phyloP scores from a whole-genome alignment of 2,329 filamentous ascomycete genomes.

The Dryadomyces quercus-mongolicae region DNA sequence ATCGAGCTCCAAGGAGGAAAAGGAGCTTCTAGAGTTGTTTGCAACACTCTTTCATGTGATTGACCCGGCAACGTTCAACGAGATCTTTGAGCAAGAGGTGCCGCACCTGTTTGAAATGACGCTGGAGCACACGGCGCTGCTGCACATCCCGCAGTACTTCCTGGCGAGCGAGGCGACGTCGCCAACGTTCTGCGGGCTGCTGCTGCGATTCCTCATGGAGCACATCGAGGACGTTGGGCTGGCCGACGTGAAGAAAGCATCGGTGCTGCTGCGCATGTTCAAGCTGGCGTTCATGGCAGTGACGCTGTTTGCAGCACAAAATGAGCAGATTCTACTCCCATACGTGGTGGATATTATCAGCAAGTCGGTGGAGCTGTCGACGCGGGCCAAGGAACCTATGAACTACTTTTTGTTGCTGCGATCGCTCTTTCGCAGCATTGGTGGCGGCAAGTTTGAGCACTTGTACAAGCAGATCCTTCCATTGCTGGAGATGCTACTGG shows the following conservation, averaged over 20 bases:
- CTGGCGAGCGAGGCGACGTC: slow-evolving; percentile 97
- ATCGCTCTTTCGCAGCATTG: slow-evolving; percentile 91
- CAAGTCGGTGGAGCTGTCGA: slow-evolving; percentile 91
- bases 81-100: slow-evolving; percentile 96
- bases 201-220: slow-evolving; percentile 93
- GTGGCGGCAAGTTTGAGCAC: slow-evolving; percentile 92
- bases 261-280: slow-evolving; percentile 85
- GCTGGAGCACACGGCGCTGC: slow-evolving; percentile 85
- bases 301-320: slow-evolving; percentile 85
- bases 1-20: slow-evolving; percentile 89
- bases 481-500: slow-evolving; percentile 90
- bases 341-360: slow-evolving; percentile 97
- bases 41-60: slow-evolving; percentile 98
- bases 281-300: slow-evolving; percentile 99
- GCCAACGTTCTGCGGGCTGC: slow-evolving; percentile 95
- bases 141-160: slow-evolving; percentile 96
- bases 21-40: slow-evolving; percentile 93
- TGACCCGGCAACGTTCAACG: slow-evolving; percentile 94
- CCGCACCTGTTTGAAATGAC: slow-evolving; percentile 95
- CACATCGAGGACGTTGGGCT: slow-evolving; percentile 91
- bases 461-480: slow-evolving; percentile 97
- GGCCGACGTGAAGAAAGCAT: slow-evolving; percentile 81
- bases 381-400: slow-evolving; percentile 91
- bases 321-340: slow-evolving; percentile 88
- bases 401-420: slow-evolving; percentile 94